Evolutionary conservation across 106 monocot genomes (phyloP).

Genomic region (Alisma plantagoaquatica): DNA sequence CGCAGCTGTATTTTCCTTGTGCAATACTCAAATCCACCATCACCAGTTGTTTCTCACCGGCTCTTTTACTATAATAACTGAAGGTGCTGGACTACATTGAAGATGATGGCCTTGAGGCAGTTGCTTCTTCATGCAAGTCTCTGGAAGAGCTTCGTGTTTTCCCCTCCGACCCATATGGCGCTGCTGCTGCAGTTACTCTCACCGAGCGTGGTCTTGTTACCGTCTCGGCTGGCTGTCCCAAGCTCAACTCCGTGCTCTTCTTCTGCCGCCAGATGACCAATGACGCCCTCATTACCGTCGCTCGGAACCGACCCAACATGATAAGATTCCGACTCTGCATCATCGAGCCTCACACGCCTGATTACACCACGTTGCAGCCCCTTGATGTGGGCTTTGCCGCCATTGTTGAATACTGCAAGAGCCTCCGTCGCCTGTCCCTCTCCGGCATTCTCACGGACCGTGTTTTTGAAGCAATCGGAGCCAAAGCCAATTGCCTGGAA

Average conservation of each 20-base stretch:
- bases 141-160: constrained; percentile 80
- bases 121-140: constrained; percentile 63
- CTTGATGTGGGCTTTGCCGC: constrained; percentile 44
- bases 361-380: constrained; percentile 28
- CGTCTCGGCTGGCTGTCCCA: constrained; percentile 35
- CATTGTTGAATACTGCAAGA: constrained; percentile 28
- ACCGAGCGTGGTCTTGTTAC: constrained; percentile 36
- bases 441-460: constrained; percentile 43
- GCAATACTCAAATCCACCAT: too few species aligned
- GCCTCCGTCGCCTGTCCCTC: constrained; percentile 27
- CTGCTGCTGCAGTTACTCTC: constrained; percentile 29
- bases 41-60: too few species aligned
- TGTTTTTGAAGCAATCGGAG: constrained; percentile 32
- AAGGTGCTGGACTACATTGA: constrained; percentile 89
- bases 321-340: constrained; percentile 38
- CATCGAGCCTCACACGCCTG: constrained; percentile 31
- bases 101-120: constrained; percentile 58
- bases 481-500: constrained; percentile 25
- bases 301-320: constrained; percentile 34
- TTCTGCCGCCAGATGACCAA: constrained; percentile 61
- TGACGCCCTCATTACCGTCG: constrained; percentile 27
- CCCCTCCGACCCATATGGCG: constrained; percentile 64
- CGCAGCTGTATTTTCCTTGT: too few species aligned
- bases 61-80: too few species aligned
- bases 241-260: constrained; percentile 31